Evolutionary conservation across 1,139 yeast species (phyloP).

Genomic region (Candida glucosophila): DNA sequence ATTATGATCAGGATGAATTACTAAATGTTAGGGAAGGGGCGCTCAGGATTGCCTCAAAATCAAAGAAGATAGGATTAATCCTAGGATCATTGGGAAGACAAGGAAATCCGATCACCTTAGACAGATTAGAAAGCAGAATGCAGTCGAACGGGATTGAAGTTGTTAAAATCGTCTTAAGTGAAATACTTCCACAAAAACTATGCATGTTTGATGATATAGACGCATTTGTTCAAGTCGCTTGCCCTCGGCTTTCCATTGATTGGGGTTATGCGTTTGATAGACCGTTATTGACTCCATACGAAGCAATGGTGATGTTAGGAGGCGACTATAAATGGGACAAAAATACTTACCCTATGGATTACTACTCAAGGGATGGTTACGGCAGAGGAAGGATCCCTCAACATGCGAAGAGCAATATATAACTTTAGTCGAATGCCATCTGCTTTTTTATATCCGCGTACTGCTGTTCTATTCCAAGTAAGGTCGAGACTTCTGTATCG

Average conservation of each 20-base stretch:
- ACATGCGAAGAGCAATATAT: constrained; percentile 8
- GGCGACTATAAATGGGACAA: constrained; percentile 62
- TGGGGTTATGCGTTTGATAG: constrained; percentile 98
- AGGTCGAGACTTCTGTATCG: constrained; percentile 51
- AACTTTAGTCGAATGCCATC: constrained; percentile 3
- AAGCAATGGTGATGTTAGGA: constrained; percentile 83
- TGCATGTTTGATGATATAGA: constrained; percentile 94
- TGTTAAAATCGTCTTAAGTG: constrained; percentile 79
- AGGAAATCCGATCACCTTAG: constrained; percentile 76
- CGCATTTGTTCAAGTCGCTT: constrained; percentile 95
- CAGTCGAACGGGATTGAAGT: constrained; percentile 51
- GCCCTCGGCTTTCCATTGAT: constrained; percentile 92
- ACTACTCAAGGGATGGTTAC: constrained; percentile 82
- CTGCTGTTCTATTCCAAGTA: constrained; percentile 49
- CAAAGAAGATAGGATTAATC: constrained; percentile 71
- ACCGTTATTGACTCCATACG: constrained; percentile 92
- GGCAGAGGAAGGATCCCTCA: constrained; percentile 77
- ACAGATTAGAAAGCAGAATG: constrained; percentile 50
- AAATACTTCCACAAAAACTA: constrained; percentile 85
- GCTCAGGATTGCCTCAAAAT: constrained; percentile 46
- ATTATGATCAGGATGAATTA: constrained; percentile 81
- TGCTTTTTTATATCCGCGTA: constrained; percentile 5
- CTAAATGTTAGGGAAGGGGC: constrained; percentile 69
- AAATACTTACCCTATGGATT: constrained; percentile 87
- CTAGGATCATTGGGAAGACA: constrained; percentile 97